Evolutionary conservation across 208 protist genomes (phyloP).

Genomic region (Acanthamoeba sp.): DNA sequence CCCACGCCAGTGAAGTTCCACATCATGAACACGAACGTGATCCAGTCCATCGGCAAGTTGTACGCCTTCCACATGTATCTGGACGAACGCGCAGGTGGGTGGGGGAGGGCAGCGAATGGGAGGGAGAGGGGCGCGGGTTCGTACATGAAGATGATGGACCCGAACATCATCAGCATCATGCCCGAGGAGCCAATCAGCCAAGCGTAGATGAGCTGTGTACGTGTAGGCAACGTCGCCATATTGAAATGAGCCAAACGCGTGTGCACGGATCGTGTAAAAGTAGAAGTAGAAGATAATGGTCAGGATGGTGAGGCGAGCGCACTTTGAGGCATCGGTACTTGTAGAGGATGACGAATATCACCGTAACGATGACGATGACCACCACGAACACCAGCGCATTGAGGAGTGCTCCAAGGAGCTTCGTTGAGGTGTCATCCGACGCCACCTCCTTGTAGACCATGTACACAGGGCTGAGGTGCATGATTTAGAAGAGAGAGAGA

Average conservation of each 20-base stretch:
- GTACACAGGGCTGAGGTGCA: conserved; percentile 23
- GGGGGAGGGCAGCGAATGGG: no score
- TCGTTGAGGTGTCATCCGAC: conserved; percentile 55
- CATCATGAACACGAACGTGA: conserved; percentile 85
- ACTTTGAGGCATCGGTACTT: conserved; percentile 87
- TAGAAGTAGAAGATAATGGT: background rate
- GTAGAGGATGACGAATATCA: conserved; percentile 88
- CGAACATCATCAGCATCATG: conserved; percentile 84
- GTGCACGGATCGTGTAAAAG: background rate
- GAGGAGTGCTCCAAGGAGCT: conserved; percentile 82
- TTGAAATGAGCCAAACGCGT: background rate
- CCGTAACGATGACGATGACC: conserved; percentile 86
- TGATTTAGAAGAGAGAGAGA: background rate
- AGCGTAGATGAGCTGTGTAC: conserved; percentile 82
- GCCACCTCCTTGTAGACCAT: conserved; percentile 77
- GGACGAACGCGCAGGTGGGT: background rate
- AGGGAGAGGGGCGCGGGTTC: background rate
- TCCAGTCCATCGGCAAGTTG: conserved; percentile 88
- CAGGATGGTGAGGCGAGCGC: background rate
- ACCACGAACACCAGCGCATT: conserved; percentile 87
- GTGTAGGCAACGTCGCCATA: background rate
- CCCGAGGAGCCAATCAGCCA: conserved; percentile 87
- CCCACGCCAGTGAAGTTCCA: conserved; percentile 88
- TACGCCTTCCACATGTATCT: conserved; percentile 73
- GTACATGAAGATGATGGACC: conserved; percentile 52